Percentiles rank a stretch among this genome's conserved stretches.
phyloP scores from a whole-genome alignment of 129 eudicot genomes.

The Lonicera japonica region DNA sequence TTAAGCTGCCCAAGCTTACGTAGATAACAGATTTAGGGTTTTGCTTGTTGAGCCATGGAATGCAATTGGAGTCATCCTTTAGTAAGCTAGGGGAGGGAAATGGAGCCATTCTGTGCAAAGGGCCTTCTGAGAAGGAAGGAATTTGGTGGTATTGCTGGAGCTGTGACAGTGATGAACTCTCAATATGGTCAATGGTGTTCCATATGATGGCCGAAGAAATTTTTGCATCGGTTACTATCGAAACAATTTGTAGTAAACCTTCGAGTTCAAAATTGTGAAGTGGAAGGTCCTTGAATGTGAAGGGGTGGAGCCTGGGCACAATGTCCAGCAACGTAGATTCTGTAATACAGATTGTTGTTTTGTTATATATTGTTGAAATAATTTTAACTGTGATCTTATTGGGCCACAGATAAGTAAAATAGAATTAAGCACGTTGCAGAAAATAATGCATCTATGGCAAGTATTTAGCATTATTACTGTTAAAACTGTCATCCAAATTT shows the following conservation, averaged over 20 bases:
- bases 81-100: constrained; percentile 18
- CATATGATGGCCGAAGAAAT: constrained; percentile 38
- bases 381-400: no score
- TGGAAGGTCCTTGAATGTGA: no score
- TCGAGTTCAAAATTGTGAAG: constrained; percentile 22
- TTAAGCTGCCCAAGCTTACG: constrained; percentile 56
- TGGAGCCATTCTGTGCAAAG: constrained; percentile 41
- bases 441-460: no score
- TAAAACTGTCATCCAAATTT: no score
- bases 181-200: constrained; percentile 42
- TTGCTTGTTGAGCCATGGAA: constrained; percentile 59
- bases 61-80: constrained; percentile 29
- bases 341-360: no score
- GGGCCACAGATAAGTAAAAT: no score
- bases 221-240: constrained; percentile 6
- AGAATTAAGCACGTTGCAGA: no score
- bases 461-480: no score
- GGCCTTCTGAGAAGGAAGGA: constrained; percentile 45
- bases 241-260: neutral
- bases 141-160: constrained; percentile 22
- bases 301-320: no score
- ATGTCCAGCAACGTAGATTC: constrained; percentile 42
- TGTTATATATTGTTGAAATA: no score
- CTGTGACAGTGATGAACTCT: constrained; percentile 20
- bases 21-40: constrained; percentile 42